These are phyloP conservation scores for Coemansia sp. DNA, from an alignment of 192 early-diverging fungal genomes.

Conservation along the genomic window DNA sequence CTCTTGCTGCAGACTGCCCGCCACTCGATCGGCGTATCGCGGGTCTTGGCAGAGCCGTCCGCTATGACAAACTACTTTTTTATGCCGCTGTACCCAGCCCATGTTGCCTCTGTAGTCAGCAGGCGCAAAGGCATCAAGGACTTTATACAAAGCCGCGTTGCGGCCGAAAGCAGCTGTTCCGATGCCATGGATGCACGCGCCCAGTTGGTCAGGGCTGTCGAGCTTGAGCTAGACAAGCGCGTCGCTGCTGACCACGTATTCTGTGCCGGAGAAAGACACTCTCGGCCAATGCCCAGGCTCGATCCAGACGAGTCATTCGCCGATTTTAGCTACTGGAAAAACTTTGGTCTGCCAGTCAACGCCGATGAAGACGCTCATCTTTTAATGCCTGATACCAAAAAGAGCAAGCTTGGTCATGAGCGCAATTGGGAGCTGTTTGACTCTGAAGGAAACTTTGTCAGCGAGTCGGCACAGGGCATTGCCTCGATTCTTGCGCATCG, in stretches of 20 bases:
- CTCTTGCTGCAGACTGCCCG: conserved; percentile 34
- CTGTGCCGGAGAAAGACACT: conserved; percentile 8
- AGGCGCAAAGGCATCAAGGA: conserved; percentile 18
- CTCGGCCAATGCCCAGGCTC: conserved; percentile 7
- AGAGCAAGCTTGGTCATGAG: not conserved
- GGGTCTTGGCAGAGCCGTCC: not conserved
- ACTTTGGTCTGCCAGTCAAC: not conserved
- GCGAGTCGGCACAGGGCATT: conserved; percentile 14
- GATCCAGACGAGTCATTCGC: conserved; percentile 8
- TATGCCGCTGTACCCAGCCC: conserved; percentile 15
- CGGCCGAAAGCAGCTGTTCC: not conserved
- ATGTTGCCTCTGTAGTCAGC: conserved; percentile 1
- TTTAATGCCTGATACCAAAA: not conserved
- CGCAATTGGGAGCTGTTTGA: not conserved
- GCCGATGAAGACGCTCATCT: not conserved
- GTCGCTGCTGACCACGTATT: conserved; percentile 16
- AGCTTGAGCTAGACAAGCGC: conserved; percentile 35
- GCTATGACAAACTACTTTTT: conserved; percentile 10
- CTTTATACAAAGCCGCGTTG: not conserved
- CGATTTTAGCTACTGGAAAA: conserved; percentile 35
- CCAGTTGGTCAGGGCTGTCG: conserved; percentile 10
- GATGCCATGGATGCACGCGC: conserved; percentile 13
- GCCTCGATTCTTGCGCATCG: conserved; percentile 22
- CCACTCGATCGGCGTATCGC: conserved; percentile 24
- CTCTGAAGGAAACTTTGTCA: conserved; percentile 11